These are phyloP conservation scores for Microsporum canis DNA, from an alignment of 2,329 filamentous ascomycete species.

Conservation along the genomic window DNA sequence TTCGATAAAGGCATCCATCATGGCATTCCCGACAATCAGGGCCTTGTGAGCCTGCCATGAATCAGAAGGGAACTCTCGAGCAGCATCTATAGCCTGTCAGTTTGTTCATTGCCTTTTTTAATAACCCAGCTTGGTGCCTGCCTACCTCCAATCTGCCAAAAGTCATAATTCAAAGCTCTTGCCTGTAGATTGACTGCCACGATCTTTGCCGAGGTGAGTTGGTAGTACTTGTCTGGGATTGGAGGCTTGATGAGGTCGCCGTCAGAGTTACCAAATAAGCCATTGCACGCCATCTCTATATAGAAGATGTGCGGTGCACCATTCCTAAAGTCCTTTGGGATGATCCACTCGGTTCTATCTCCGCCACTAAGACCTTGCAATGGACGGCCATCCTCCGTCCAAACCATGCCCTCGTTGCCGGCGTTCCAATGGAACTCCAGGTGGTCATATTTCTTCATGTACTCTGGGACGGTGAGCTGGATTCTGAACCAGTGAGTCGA, in stretches of 20 bases:
- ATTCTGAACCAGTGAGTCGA: slow-evolving; percentile 96
- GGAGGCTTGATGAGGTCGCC: slow-evolving; percentile 83
- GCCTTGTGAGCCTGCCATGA: slow-evolving; percentile 85
- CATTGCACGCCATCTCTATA: slow-evolving; percentile 97
- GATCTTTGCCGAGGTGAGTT: slow-evolving; percentile 66
- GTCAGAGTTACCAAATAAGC: slow-evolving; percentile 90
- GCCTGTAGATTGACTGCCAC: slow-evolving; percentile 81
- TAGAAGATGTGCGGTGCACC: slow-evolving; percentile 83
- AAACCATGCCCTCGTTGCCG: slow-evolving; percentile 87
- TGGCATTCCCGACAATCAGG: slow-evolving; percentile 67
- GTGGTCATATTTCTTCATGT: slow-evolving; percentile 62
- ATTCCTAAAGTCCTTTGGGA: slow-evolving; percentile 70
- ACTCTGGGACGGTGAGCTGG: slow-evolving; percentile 60
- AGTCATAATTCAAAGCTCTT: slow-evolving; percentile 74
- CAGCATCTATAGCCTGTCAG: slow-evolving; percentile 51
- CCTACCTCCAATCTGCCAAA: slow-evolving; percentile 70
- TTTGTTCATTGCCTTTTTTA: neutral
- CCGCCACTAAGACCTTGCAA: slow-evolving; percentile 87
- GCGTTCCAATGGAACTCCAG: slow-evolving; percentile 97
- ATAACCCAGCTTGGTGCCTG: neutral
- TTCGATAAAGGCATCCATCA: slow-evolving; percentile 81
- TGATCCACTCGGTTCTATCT: slow-evolving; percentile 81
- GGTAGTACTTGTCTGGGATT: slow-evolving; percentile 69
- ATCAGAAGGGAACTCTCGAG: slow-evolving; percentile 77
- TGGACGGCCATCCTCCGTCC: slow-evolving; percentile 79